Evolutionary conservation across 257 asterid genomes (phyloP), one percentile per base, ranked within the genome.

Genomic region (Solanum chiquidenum): DNA sequence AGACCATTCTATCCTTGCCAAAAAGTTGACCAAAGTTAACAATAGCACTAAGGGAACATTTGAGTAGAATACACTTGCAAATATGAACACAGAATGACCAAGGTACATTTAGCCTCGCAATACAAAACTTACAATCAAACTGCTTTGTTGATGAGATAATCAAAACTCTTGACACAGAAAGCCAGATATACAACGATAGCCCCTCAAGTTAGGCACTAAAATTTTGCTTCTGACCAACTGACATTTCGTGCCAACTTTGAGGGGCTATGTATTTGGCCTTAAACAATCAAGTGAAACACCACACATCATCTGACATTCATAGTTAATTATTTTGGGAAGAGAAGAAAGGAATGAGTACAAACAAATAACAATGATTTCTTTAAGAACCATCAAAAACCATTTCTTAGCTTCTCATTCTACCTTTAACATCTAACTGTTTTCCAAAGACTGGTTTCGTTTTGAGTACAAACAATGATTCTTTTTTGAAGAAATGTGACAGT

Each of bases 1-100:
- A 89, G 76, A 87, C 94, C 94, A 86, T 87, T 91, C 98, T 96
- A 87, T 80, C 27, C 42, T 80, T 6, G 5, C 68, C 40, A 1
- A 80, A 80, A 49, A 49, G 21, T 27, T 46, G 42, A 46, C 85
- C 4, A 46, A 16, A 46, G 42, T 80, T 49, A 80, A 46, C 20
- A 80, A 49, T 29, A 79, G 40, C 62, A 44, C 85, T 46, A 79
- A 44, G 25, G 27, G 66, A 2, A n/a, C 4, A 44, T 27, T 44
- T 44, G 64, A 79, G 40, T 79, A 44, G 68, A 31, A 18, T 29
- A 49, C 29, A 49, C 42, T 80, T 5, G 68, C 69, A 82, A 29
- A 49, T 18, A 82, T 49, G 66, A 79, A 79, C 4, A 80, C 13
- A 49, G 69, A 31, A 82, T 27, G n/a, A 46, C 85, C 31, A 49